Base-by-base conservation (phyloP, 352 stramenopile species). In the Globisporangium echinulatum region DNA sequence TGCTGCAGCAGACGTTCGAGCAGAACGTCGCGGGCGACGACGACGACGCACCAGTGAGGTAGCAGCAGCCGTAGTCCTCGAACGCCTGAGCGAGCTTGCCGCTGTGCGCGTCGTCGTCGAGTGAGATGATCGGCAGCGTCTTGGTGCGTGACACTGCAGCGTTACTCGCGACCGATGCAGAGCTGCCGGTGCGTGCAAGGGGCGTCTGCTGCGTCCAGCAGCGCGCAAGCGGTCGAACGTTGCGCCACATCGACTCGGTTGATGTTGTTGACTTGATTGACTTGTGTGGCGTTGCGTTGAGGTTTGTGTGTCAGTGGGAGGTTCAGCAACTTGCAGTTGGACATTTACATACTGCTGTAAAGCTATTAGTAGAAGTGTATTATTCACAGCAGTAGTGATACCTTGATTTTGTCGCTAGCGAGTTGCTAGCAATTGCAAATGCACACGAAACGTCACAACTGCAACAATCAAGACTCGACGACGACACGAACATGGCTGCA, bases 51-150 rank as follows among this genome's bases (percentile, higher is more conserved):
- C 71, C 69, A 42, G 61, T 72, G 39, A 92, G 70, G 64, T 92
- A 92, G 70, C 82, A 92, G 59, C 78, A 92, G 1, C 82, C 82
- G 56, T 77, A 92, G 56, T 81, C 76, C 7, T 71, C 71, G 47
- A 92, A 90, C 53, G 79, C 82, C 10, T 66, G 61, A 1, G 82
- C 75, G 48, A 92, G 72, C 50, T 70, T 53, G 61, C 71, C 62
- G 51, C 72, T 66, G 61, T 68, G 70, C 55, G 67, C 61, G 49
- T 80, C 70, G 55, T 84, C 77, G 56, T 87, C 75, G 25, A 89
- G 68, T 46, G 75, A 85, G 52, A 89, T 66, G 58, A 75, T 68
- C 19, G 79, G 79, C 51, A 83, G 76, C 13, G 67, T 43, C 46
- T 55, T 52, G 44, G 51, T 62, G 56, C 69, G 43, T 14, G 59